Percentiles rank a stretch among this genome's conserved stretches.
Evolutionary conservation across 2,329 filamentous ascomycete species (phyloP).

Genomic region (Fusarium napiforme): DNA sequence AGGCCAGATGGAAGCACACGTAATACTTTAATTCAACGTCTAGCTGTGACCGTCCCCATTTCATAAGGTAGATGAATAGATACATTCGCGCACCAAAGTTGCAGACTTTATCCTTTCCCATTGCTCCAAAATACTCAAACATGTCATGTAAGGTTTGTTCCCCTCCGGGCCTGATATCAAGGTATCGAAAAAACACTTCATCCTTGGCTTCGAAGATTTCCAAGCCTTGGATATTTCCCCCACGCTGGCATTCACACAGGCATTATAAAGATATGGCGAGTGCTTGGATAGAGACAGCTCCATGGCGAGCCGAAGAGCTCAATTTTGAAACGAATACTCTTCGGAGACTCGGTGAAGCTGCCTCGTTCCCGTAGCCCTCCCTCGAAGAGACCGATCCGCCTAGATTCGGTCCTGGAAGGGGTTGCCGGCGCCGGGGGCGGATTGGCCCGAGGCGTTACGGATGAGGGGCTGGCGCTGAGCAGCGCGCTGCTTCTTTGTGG

Average conservation of each 20-base stretch:
- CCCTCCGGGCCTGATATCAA: constrained; percentile 36
- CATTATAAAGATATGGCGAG: constrained; percentile 20
- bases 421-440: constrained; percentile 39
- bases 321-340: constrained; percentile 11
- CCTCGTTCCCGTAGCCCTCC: constrained; percentile 20
- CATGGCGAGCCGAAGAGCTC: not conserved
- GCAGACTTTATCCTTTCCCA: constrained; percentile 41
- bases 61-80: constrained; percentile 37
- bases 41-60: constrained; percentile 24
- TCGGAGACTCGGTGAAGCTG: constrained; percentile 37
- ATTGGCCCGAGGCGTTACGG: constrained; percentile 44
- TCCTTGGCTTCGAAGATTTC: constrained; percentile 23
- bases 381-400: constrained; percentile 36
- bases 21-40: constrained; percentile 42
- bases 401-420: constrained; percentile 54
- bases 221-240: constrained; percentile 19
- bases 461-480: constrained; percentile 53
- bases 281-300: not conserved
- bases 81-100: constrained; percentile 38
- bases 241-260: constrained; percentile 12
- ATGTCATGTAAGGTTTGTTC: constrained; percentile 37
- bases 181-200: constrained; percentile 42
- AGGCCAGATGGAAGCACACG: constrained; percentile 25
- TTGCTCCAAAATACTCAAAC: constrained; percentile 42
- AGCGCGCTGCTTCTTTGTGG: constrained; percentile 56